Evolutionary conservation across 345 rosid genomes (phyloP).

Genomic region (Eucalyptus polyanthemos): DNA sequence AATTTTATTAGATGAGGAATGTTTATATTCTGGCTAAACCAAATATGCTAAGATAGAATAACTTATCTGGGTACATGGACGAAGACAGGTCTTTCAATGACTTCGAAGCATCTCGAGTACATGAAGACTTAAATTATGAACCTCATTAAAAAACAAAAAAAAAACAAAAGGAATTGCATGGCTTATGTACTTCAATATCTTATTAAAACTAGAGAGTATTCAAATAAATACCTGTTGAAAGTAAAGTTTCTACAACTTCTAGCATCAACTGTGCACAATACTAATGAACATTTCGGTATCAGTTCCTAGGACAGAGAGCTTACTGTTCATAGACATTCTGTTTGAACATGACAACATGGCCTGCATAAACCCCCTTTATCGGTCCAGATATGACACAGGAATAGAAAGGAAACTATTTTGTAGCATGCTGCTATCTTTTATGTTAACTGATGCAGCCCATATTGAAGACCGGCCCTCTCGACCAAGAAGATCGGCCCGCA

Average conservation of each 20-base stretch:
- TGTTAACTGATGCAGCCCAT: no score
- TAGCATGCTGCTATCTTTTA: not conserved
- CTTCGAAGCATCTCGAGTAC: not conserved
- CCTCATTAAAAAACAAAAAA: not conserved
- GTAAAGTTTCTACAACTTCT: not conserved
- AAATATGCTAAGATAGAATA: not conserved
- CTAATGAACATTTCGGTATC: not conserved
- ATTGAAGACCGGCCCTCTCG: no score
- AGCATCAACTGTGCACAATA: not conserved
- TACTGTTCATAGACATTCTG: conserved; percentile 55
- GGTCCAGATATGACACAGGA: not conserved
- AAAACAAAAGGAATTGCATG: not conserved
- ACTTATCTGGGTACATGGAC: not conserved
- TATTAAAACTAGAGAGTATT: not conserved
- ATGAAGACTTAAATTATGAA: not conserved
- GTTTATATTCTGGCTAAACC: not conserved
- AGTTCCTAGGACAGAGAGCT: not conserved
- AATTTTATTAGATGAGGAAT: not conserved
- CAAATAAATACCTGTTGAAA: not conserved
- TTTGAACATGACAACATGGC: conserved; percentile 40
- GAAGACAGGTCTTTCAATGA: not conserved
- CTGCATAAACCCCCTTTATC: not conserved
- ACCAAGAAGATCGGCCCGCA: no score
- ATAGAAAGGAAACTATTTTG: not conserved
- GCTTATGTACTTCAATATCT: not conserved